phyloP scores from a whole-genome alignment of 2,329 filamentous ascomycete genomes.

The Fusarium dlaminii region DNA sequence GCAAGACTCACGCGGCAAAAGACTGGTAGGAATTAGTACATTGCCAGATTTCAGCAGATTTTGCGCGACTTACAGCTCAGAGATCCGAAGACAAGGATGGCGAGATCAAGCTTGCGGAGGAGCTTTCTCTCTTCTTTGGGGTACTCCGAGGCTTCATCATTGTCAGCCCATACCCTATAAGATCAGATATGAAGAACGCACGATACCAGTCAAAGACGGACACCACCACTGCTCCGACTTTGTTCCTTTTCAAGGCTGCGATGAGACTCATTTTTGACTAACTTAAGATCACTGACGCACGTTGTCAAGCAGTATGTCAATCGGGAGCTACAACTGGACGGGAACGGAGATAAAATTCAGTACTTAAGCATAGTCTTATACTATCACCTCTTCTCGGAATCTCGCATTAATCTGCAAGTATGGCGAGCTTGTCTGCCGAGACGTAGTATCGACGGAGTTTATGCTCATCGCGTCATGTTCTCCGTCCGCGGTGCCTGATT shows the following conservation, averaged over 20 bases:
- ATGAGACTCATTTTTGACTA: neutral
- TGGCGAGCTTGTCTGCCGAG: neutral
- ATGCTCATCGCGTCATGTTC: fast-evolving
- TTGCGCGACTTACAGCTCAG: neutral
- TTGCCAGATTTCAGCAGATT: fast-evolving
- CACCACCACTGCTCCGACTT: neutral
- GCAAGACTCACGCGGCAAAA: neutral
- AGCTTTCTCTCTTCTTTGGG: neutral
- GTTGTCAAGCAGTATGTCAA: neutral
- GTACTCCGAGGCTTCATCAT: neutral
- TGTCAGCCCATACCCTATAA: neutral
- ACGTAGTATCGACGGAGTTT: neutral
- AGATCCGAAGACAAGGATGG: neutral
- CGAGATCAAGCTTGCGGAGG: neutral
- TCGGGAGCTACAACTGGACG: fast-evolving
- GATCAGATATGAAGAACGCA: neutral
- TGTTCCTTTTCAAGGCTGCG: neutral
- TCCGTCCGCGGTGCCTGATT: neutral
- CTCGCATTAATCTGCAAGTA: neutral
- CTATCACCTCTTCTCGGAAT: fast-evolving
- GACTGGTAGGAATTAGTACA: neutral
- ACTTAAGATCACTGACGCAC: fast-evolving
- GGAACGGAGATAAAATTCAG: neutral
- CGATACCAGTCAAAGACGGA: conserved; percentile 7
- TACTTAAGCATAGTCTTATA: neutral